Conservation (phyloP, 331 rosid genomes). For the Rhamnella rubrinervis region DNA sequence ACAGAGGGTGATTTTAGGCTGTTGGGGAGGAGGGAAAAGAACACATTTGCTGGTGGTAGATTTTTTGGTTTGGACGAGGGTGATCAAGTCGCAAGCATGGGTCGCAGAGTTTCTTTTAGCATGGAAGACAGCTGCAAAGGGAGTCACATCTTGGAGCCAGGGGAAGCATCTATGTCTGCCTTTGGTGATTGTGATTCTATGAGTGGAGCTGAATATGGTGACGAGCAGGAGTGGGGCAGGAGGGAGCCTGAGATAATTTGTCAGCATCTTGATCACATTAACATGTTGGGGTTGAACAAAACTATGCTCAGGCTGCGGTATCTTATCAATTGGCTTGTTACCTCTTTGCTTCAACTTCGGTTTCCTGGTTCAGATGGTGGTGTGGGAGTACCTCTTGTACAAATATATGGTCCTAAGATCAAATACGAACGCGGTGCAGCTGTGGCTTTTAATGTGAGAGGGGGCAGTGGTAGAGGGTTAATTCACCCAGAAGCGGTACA, state of each 20-base stretch:
- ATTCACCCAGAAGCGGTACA: constrained; percentile 54
- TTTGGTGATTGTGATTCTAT: constrained; percentile 31
- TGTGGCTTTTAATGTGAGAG: constrained; percentile 46
- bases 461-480: constrained; percentile 34
- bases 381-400: constrained; percentile 40
- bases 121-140: constrained; percentile 28
- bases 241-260: constrained; percentile 53
- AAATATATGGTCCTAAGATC: constrained; percentile 55
- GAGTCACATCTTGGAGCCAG: constrained; percentile 33
- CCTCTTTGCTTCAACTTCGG: constrained; percentile 51
- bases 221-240: constrained; percentile 45
- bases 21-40: constrained; percentile 49
- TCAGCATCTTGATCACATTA: constrained; percentile 42
- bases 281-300: constrained; percentile 51
- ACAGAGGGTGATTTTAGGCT: constrained; percentile 55
- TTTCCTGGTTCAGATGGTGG: constrained; percentile 29
- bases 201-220: constrained; percentile 42
- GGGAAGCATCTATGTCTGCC: constrained; percentile 31
- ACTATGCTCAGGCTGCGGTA: constrained; percentile 44
- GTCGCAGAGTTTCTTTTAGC: constrained; percentile 37
- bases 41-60: constrained; percentile 33
- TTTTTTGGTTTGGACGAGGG: constrained; percentile 43
- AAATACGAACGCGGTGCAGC: constrained; percentile 56
- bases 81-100: constrained; percentile 38
- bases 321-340: constrained; percentile 56